Evolutionary conservation across 75 land plant genomes (phyloP).

Genomic region (Pinus tabuliformis): DNA sequence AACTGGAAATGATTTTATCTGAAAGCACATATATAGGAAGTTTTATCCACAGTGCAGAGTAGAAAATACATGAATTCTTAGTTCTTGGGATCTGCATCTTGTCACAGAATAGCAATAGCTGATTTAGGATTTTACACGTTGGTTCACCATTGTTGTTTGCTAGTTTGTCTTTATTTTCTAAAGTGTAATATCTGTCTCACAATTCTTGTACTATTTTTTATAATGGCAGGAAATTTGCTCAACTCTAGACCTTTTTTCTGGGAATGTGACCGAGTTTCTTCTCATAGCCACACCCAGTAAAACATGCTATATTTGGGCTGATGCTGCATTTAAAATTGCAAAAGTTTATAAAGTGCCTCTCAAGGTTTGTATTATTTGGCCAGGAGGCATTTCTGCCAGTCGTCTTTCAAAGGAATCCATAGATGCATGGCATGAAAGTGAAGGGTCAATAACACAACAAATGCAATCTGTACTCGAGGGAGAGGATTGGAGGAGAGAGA

Average conservation of each 20-base stretch:
- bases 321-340: conserved; percentile 46
- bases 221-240: conserved; percentile 46
- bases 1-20: not conserved
- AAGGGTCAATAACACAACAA: not conserved
- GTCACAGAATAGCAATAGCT: not conserved
- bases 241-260: conserved; percentile 73
- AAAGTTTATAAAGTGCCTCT: conserved; percentile 24
- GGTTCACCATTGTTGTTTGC: not conserved
- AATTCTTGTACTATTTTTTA: not conserved
- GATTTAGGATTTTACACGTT: not conserved
- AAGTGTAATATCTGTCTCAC: conserved; percentile 4
- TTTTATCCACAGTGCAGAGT: not conserved
- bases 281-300: conserved; percentile 59
- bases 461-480: conserved; percentile 7
- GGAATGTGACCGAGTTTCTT: conserved; percentile 52
- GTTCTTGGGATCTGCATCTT: not conserved
- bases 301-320: conserved; percentile 57
- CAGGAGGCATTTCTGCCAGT: conserved; percentile 16
- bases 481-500: conserved; percentile 15
- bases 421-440: not conserved
- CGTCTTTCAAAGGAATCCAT: not conserved
- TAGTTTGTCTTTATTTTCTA: not conserved
- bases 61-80: not conserved
- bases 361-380: conserved; percentile 73
- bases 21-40: not conserved